These are phyloP conservation scores for Microsporum canis DNA, from an alignment of 2,329 filamentous ascomycete species.

Conservation along the genomic window DNA sequence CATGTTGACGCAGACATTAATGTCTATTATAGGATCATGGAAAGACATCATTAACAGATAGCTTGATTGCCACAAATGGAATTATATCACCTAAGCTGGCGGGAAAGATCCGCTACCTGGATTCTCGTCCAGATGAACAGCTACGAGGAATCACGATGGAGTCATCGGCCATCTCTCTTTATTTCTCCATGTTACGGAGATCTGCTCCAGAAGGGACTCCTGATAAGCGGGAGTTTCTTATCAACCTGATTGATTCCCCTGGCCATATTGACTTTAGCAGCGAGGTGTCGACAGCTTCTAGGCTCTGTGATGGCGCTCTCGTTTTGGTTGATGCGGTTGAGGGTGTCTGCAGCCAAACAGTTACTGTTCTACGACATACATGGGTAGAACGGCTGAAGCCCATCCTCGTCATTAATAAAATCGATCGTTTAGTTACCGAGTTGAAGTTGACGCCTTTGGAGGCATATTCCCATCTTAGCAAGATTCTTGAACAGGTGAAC, in stretches of 20 bases:
- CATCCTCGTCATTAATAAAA: slow-evolving; percentile 93
- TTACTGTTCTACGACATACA: slow-evolving; percentile 86
- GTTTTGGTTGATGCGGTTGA: slow-evolving; percentile 95
- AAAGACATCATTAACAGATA: slow-evolving; percentile 94
- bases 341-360: slow-evolving; percentile 95
- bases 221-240: slow-evolving; percentile 75
- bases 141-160: slow-evolving; percentile 99
- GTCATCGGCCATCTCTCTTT: slow-evolving; percentile 92
- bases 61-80: slow-evolving; percentile 93
- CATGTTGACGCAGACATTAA: slow-evolving; percentile 4
- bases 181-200: slow-evolving; percentile 81
- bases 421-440: slow-evolving; percentile 88
- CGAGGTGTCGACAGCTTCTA: slow-evolving; percentile 89
- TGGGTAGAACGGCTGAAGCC: slow-evolving; percentile 96
- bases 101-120: slow-evolving; percentile 94
- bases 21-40: slow-evolving; percentile 61
- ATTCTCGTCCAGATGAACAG: slow-evolving; percentile 93
- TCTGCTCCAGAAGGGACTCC: slow-evolving; percentile 56
- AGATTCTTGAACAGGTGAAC: slow-evolving; percentile 89
- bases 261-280: slow-evolving; percentile 98
- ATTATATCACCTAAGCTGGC: slow-evolving; percentile 97
- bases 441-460: slow-evolving; percentile 85
- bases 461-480: slow-evolving; percentile 78
- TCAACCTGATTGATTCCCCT: slow-evolving; percentile 95
- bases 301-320: slow-evolving; percentile 86